Percentiles rank a stretch among this genome's conserved stretches.
These are phyloP conservation scores for Rhizophagus clarus DNA, from an alignment of 192 early-diverging fungal genomes.

Conservation along the genomic window DNA sequence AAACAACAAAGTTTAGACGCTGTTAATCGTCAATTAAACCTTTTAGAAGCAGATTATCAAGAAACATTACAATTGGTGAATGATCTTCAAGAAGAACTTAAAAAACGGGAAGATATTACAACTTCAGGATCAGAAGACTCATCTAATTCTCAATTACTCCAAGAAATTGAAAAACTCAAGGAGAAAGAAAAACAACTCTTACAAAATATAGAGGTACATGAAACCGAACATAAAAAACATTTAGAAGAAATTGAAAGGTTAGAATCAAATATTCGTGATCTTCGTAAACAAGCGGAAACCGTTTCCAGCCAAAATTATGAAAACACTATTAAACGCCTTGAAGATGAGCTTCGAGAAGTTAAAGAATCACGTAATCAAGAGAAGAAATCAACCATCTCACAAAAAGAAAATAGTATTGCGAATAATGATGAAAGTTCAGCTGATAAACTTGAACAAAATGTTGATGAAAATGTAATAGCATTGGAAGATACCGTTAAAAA, in stretches of 20 bases:
- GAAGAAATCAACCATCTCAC: background rate
- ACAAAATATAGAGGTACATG: background rate
- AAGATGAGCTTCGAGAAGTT: conserved; percentile 20
- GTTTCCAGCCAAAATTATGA: background rate
- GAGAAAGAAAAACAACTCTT: background rate
- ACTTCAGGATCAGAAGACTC: background rate
- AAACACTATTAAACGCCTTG: conserved; percentile 21
- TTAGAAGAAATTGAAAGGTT: background rate
- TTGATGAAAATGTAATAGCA: conserved; percentile 2
- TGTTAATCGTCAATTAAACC: background rate
- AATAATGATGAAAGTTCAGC: background rate
- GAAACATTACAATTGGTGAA: conserved; percentile 8
- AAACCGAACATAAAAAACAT: background rate
- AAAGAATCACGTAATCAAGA: conserved; percentile 17
- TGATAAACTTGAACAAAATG: conserved; percentile 14
- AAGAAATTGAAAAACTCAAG: background rate
- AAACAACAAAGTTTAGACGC: conserved; percentile 8
- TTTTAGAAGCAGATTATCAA: background rate
- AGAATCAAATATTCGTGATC: background rate
- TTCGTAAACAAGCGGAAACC: background rate
- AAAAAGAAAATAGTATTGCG: conserved; percentile 32
- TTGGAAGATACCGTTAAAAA: background rate
- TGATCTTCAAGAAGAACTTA: background rate
- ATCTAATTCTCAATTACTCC: background rate
- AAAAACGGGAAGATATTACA: background rate